Conservation (phyloP, 768 basidiomycete genomes). For the Auricularia heimuer region DNA sequence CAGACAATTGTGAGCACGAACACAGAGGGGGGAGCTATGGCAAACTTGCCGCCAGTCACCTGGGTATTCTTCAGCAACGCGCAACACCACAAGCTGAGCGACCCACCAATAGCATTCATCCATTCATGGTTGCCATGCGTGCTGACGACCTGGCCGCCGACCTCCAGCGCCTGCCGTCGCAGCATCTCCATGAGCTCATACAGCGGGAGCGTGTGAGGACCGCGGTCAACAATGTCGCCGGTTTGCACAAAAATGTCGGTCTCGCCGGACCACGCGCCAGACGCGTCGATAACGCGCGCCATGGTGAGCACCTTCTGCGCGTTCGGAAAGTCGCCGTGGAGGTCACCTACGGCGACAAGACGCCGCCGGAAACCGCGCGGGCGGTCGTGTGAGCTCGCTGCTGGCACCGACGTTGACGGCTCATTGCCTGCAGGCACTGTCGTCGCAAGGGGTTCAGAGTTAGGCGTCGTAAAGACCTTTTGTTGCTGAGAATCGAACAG, state of each 20-base stretch:
- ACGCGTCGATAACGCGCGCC: conserved; percentile 61
- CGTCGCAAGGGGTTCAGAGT: not conserved
- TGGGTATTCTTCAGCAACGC: conserved; percentile 13
- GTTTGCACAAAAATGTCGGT: conserved; percentile 89
- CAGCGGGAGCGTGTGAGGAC: conserved; percentile 80
- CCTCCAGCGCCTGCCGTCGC: conserved; percentile 56
- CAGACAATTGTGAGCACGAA: not conserved
- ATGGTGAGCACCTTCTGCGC: conserved; percentile 72
- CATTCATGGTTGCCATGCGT: conserved; percentile 93
- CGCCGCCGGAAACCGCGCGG: conserved; percentile 19
- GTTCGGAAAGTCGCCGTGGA: conserved; percentile 83
- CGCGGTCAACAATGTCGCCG: conserved; percentile 92
- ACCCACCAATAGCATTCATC: conserved; percentile 78
- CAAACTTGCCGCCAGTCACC: conserved; percentile 74
- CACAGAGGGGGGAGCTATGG: not conserved
- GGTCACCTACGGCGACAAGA: conserved; percentile 84
- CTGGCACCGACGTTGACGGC: not conserved
- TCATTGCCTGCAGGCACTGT: not conserved
- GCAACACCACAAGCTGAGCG: not conserved
- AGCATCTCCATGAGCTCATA: conserved; percentile 80
- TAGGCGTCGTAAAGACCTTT: not conserved
- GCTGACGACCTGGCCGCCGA: conserved; percentile 64
- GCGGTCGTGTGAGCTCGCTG: not conserved
- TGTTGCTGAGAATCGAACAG: not conserved
- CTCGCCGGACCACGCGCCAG: conserved; percentile 72